Evolutionary conservation across 2,329 filamentous ascomycete species (phyloP).

Genomic region (Ilyonectria robusta): DNA sequence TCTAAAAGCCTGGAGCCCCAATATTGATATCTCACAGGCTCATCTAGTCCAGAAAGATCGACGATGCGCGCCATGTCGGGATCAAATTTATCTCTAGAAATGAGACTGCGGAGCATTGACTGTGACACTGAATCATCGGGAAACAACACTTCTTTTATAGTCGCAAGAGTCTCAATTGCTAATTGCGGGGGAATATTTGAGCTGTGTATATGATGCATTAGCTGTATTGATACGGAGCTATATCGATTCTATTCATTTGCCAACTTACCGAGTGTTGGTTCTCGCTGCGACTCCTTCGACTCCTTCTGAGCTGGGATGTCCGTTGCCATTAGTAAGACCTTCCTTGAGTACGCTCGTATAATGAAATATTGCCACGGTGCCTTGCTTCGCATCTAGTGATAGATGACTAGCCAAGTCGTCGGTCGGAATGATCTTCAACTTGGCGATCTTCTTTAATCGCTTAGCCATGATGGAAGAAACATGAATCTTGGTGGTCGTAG

Average conservation of each 20-base stretch:
- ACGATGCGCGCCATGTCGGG: conserved; percentile 4
- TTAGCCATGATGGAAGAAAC: conserved; percentile 11
- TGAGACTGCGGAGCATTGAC: conserved; percentile 3
- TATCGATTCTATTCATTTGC: too few relatives aligned
- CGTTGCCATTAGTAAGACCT: conserved; percentile 3
- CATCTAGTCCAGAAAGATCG: not conserved
- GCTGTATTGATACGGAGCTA: not conserved
- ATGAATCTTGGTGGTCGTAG: not conserved
- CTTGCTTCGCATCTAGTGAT: conserved; percentile 12
- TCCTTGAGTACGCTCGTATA: conserved; percentile 27
- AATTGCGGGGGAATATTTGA: conserved; percentile 4
- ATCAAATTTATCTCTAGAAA: conserved; percentile 11
- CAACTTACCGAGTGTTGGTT: not conserved
- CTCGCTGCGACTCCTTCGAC: not conserved
- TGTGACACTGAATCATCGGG: conserved; percentile 10
- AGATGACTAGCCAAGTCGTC: conserved; percentile 28
- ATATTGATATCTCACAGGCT: not conserved
- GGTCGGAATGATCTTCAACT: conserved; percentile 24
- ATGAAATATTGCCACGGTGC: conserved; percentile 25
- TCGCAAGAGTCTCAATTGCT: conserved; percentile 15
- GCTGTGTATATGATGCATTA: not conserved
- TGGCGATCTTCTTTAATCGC: conserved; percentile 24
- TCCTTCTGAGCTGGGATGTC: too few relatives aligned
- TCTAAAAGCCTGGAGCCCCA: conserved; percentile 24
- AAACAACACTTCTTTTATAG: conserved; percentile 6